Evolutionary conservation across 2,329 filamentous ascomycete genomes (phyloP), one percentile per base, ranked within the genome.

Genomic region (Monilinia vaccinii-corymbosi): DNA sequence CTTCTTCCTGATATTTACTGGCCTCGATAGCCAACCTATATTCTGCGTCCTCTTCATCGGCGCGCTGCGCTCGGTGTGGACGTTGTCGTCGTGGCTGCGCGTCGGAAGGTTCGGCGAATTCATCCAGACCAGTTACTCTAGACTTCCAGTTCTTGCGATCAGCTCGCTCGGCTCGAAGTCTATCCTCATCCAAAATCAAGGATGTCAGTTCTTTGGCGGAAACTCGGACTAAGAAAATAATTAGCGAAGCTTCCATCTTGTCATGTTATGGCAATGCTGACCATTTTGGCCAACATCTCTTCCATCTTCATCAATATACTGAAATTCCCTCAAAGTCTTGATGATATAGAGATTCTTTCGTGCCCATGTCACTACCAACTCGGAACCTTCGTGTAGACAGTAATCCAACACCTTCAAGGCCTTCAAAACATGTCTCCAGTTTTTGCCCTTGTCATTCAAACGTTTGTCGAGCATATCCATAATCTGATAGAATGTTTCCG

Each of bases 401-500:
- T 99, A 99, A 75, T 99, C 94, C 61, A 97, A 82, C 57, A 99
- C 94, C 74, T 99, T 99, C 67, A 99, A 80, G 46, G 94, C 95
- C 76, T 99, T 99, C 62, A 99, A 79, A 14, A 99, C 94, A 73
- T 99, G 94, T 69, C 94, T 87, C 94, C 94, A 99, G 74, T 99
- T 99, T 81, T 97, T 99, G 72, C 94, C 94, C 76, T 99, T 97
- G 76, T 99, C 94, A 71, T 99, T 99, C 71, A 99, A 79, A 67
- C 94, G 88, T 79, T 97, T 97, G 77, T 99, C 94, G 67, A 99
- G 81, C 91, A 99, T 99, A 74, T 99, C 94, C 87, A 99, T 96
- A 70, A 99, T 97, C 74, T 99, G 93, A 78, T 96, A 96, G 78
- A 99, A 99, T 74, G 97, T 94, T 75, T 88, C 93, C 40, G 91